phyloP scores from a whole-genome alignment of 2,329 filamentous ascomycete genomes.

The Xylariaceae sp. region DNA sequence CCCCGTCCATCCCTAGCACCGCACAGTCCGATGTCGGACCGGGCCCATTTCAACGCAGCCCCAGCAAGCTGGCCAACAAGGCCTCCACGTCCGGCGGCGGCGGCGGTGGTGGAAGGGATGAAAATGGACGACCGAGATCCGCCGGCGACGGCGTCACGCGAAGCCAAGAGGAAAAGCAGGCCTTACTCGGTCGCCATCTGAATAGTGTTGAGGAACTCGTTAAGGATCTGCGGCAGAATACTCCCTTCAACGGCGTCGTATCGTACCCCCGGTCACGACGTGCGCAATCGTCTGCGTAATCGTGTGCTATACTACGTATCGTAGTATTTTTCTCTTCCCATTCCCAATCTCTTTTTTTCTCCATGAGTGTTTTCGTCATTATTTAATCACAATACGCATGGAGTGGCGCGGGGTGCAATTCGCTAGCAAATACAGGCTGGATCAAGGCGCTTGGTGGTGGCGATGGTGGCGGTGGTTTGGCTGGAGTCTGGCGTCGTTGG shows the following conservation, averaged over 20 bases:
- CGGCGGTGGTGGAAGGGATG: constrained; percentile 16
- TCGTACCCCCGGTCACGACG: constrained; percentile 23
- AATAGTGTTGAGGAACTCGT: constrained; percentile 81
- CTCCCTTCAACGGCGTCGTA: constrained; percentile 55
- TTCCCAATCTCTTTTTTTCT: neutral
- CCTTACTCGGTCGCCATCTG: constrained; percentile 68
- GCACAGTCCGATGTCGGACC: constrained; percentile 42
- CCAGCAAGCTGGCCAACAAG: constrained; percentile 56
- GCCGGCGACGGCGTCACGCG: constrained; percentile 46
- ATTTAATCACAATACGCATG: neutral
- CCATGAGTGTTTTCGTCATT: neutral
- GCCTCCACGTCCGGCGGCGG: constrained; percentile 42
- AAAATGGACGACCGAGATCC: constrained; percentile 29
- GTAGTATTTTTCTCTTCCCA: neutral
- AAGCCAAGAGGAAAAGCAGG: constrained; percentile 76
- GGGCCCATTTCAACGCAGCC: constrained; percentile 57
- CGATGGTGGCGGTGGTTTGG: neutral
- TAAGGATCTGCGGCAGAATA: constrained; percentile 72
- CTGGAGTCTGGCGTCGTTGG: constrained; percentile 6
- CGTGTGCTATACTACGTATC: neutral
- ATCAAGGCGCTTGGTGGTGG: neutral
- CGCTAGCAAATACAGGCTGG: neutral
- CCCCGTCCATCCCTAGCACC: constrained; percentile 50
- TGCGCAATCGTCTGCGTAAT: no score
- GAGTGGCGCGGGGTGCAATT: neutral